Conservation (phyloP, 345 rosid species). For the Schrenkiella parvula region DNA sequence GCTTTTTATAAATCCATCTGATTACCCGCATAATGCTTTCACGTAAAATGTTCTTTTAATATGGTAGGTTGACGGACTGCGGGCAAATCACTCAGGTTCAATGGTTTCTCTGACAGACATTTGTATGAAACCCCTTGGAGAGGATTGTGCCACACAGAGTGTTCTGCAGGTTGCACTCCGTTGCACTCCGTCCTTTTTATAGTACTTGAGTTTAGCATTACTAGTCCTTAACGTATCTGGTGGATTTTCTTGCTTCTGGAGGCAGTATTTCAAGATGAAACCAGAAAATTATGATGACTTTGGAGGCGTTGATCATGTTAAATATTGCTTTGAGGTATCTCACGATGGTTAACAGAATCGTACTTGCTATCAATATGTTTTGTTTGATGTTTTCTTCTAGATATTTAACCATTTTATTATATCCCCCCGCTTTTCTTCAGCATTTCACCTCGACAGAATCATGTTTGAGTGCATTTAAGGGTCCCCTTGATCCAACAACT, state of each 20-base stretch:
- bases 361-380: neutral
- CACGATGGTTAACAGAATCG: neutral
- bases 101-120: conserved; percentile 82
- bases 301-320: conserved; percentile 82
- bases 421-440: conserved; percentile 40
- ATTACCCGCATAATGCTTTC: neutral
- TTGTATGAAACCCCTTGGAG: conserved; percentile 93
- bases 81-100: conserved; percentile 76
- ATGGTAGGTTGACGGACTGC: conserved; percentile 78
- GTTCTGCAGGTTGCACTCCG: conserved; percentile 68
- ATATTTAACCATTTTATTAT: neutral
- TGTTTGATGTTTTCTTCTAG: neutral
- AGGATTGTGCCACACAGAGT: conserved; percentile 95
- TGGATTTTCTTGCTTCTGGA: conserved; percentile 16
- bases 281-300: conserved; percentile 51
- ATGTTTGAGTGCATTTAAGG: conserved; percentile 95
- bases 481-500: conserved; percentile 93
- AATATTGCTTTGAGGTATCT: conserved; percentile 87
- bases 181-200: neutral
- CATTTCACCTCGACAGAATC: conserved; percentile 83
- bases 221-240: conserved; percentile 12
- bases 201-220: neutral
- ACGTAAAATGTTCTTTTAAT: neutral
- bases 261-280: conserved; percentile 92
- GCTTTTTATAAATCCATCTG: neutral